These are phyloP conservation scores for Ustilago curta DNA, from an alignment of 1,284 basidiomycete species.

Conservation along the genomic window DNA sequence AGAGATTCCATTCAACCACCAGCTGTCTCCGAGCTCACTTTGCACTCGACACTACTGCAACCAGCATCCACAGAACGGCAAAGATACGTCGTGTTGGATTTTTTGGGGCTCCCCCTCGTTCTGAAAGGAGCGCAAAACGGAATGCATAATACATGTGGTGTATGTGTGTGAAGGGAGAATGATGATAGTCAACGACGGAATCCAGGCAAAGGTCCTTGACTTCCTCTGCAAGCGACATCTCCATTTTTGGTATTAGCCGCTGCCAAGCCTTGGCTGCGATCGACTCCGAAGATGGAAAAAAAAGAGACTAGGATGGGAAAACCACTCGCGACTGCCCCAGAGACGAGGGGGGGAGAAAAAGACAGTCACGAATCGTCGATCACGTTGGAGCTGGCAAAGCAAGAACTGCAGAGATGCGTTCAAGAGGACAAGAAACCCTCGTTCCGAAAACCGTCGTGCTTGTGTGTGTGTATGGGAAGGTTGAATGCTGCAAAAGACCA, in stretches of 20 bases:
- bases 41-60: not conserved
- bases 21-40: not conserved
- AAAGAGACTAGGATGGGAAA: slow-evolving; percentile 5
- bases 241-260: slow-evolving; percentile 15
- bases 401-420: slow-evolving; percentile 10
- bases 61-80: slow-evolving; percentile 9
- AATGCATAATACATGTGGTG: slow-evolving; percentile 41
- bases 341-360: slow-evolving; percentile 36
- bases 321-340: slow-evolving; percentile 27
- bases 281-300: slow-evolving; percentile 11
- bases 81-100: slow-evolving; percentile 33
- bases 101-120: slow-evolving; percentile 49
- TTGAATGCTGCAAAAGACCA: slow-evolving; percentile 36
- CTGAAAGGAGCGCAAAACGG: slow-evolving; percentile 26
- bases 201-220: not conserved
- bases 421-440: not conserved
- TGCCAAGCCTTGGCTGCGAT: not conserved
- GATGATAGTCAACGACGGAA: slow-evolving; percentile 1
- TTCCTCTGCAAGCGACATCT: not conserved
- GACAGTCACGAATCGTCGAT: slow-evolving; percentile 25
- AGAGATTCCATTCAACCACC: too few species aligned
- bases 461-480: slow-evolving; percentile 10
- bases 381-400: slow-evolving; percentile 11
- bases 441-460: slow-evolving; percentile 4
- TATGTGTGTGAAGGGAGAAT: not conserved